Conservation (phyloP, 2,329 filamentous ascomycete species). For the Beauveria caledonica region DNA sequence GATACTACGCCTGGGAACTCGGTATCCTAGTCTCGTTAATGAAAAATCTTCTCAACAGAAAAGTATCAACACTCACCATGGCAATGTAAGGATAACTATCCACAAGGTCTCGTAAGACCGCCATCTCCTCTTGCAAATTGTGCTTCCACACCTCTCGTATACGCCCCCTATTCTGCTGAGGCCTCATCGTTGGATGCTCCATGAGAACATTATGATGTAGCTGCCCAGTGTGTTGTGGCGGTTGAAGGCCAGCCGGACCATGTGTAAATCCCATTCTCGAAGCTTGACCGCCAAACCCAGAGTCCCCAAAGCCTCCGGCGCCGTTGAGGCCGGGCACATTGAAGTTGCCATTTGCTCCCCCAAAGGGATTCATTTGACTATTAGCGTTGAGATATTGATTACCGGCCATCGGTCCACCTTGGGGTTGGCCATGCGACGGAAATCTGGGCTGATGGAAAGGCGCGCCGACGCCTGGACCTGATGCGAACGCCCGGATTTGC, state of each 20-base stretch:
- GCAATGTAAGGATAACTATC: conserved; percentile 93
- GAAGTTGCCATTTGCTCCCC: conserved; percentile 46
- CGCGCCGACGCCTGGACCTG: conserved; percentile 28
- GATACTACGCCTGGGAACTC: conserved; percentile 98
- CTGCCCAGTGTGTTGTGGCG: conserved; percentile 47
- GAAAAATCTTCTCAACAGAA: background rate
- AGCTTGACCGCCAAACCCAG: conserved; percentile 77
- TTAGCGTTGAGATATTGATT: conserved; percentile 69
- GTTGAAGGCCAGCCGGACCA: conserved; percentile 41
- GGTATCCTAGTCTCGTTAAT: conserved; percentile 62
- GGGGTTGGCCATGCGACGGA: conserved; percentile 42
- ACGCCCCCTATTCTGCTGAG: conserved; percentile 62
- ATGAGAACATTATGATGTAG: conserved; percentile 31
- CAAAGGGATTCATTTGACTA: conserved; percentile 59
- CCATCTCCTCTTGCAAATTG: conserved; percentile 89
- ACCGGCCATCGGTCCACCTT: conserved; percentile 46
- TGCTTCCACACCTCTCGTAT: conserved; percentile 96
- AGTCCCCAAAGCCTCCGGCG: conserved; percentile 52
- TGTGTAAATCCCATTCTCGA: conserved; percentile 82
- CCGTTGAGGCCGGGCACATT: conserved; percentile 49
- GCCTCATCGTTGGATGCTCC: conserved; percentile 34
- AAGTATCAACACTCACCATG: conserved; percentile 54
- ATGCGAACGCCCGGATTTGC: conserved; percentile 30
- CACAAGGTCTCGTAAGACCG: conserved; percentile 68
- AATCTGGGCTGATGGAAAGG: conserved; percentile 42